These are phyloP conservation scores for Eucalyptus melliodora DNA, from an alignment of 345 rosid genomes.

Conservation along the genomic window DNA sequence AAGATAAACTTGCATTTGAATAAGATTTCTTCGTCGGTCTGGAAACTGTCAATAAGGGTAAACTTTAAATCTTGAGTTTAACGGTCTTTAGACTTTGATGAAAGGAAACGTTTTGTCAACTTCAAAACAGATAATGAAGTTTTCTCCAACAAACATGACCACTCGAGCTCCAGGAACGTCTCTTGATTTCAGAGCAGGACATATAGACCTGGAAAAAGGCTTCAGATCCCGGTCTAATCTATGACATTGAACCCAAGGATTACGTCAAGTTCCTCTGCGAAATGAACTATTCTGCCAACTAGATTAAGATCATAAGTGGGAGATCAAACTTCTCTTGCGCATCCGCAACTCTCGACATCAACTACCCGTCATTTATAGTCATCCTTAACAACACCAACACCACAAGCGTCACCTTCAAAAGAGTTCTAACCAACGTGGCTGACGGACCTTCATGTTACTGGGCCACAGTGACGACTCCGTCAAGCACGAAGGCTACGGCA, in stretches of 20 bases:
- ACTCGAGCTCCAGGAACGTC: conserved; percentile 18
- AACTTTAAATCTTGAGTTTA: too few relatives aligned
- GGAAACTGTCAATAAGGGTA: too few relatives aligned
- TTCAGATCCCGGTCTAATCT: conserved; percentile 32
- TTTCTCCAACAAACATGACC: neutral
- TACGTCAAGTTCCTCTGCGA: conserved; percentile 20
- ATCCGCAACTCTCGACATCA: conserved; percentile 18
- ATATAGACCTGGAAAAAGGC: conserved; percentile 21
- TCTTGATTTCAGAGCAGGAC: conserved; percentile 42
- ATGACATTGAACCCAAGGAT: conserved; percentile 17
- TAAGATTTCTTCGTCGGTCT: too few relatives aligned
- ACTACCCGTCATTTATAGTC: conserved; percentile 40
- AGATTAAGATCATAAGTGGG: conserved; percentile 15
- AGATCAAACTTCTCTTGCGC: conserved; percentile 6
- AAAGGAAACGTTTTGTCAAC: too few relatives aligned
- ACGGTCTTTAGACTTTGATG: too few relatives aligned
- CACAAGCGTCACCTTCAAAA: conserved; percentile 18
- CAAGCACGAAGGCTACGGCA: conserved; percentile 11
- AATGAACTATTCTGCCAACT: conserved; percentile 13
- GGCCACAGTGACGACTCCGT: conserved; percentile 7
- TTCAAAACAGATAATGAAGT: too few relatives aligned
- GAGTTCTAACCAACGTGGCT: conserved; percentile 21
- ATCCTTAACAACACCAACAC: conserved; percentile 32
- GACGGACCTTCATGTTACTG: conserved; percentile 3
- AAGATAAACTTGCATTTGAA: too few relatives aligned